These are phyloP conservation scores for Ramichloridium luteum DNA, from an alignment of 2,329 filamentous ascomycete genomes.

Conservation along the genomic window DNA sequence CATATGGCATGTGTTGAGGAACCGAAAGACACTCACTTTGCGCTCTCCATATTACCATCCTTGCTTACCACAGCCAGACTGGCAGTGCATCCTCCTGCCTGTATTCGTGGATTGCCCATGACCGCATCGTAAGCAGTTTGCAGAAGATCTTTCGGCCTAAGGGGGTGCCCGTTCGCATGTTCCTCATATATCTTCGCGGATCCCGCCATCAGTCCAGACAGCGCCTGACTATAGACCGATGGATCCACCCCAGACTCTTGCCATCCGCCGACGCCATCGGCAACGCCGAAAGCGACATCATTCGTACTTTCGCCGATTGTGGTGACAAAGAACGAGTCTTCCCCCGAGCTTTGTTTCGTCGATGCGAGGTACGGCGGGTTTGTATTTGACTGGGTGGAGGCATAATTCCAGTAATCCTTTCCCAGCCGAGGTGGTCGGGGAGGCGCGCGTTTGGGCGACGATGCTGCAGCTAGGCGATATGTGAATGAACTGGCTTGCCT, in stretches of 20 bases:
- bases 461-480: slow-evolving; percentile 27
- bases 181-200: slow-evolving; percentile 32
- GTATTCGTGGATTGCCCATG: slow-evolving; percentile 58
- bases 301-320: slow-evolving; percentile 56
- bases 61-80: slow-evolving; percentile 68
- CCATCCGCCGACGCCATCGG: slow-evolving; percentile 94
- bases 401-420: slow-evolving; percentile 29
- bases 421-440: slow-evolving; percentile 37
- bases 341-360: slow-evolving; percentile 59
- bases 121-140: slow-evolving; percentile 75
- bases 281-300: slow-evolving; percentile 72
- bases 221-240: slow-evolving; percentile 83
- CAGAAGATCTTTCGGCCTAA: slow-evolving; percentile 54
- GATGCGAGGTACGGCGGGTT: slow-evolving; percentile 37
- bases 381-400: slow-evolving; percentile 21
- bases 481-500: slow-evolving; percentile 20
- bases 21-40: slow-evolving; percentile 52
- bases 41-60: slow-evolving; percentile 68
- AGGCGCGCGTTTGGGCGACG: slow-evolving; percentile 23
- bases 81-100: slow-evolving; percentile 82
- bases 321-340: slow-evolving; percentile 90
- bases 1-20: no score
- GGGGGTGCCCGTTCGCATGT: slow-evolving; percentile 11
- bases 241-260: slow-evolving; percentile 84
- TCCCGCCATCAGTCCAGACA: slow-evolving; percentile 83